Evolutionary conservation across 2,329 filamentous ascomycete genomes (phyloP).

Genomic region (Gliomastix tumulicola): DNA sequence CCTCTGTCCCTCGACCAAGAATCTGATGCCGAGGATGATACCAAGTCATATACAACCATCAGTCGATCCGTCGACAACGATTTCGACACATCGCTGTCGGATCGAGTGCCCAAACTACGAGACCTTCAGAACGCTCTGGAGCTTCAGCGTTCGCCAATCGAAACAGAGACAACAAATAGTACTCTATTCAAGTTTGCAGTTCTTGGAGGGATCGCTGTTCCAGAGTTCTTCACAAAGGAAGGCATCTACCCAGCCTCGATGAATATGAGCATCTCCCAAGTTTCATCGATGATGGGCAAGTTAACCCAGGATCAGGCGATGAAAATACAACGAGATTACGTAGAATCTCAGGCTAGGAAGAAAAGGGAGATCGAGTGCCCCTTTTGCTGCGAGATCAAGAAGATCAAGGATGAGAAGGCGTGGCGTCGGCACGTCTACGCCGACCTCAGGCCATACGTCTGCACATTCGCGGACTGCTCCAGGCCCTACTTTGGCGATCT

Average conservation of each 20-base stretch:
- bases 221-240: no score
- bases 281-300: no score
- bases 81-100: not conserved
- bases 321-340: no score
- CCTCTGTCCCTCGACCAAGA: not conserved
- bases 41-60: not conserved
- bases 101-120: not conserved
- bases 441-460: not conserved
- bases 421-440: conserved; percentile 2
- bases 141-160: no score
- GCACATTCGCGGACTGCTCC: not conserved
- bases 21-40: not conserved
- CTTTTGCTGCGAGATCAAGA: conserved; percentile 1
- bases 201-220: no score
- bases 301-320: no score
- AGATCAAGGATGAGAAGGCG: not conserved
- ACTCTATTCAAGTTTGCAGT: no score
- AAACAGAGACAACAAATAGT: no score
- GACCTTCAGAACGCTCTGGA: not conserved
- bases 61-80: not conserved
- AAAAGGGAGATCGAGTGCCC: conserved; percentile 2
- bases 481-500: not conserved
- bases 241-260: no score
- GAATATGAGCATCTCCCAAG: no score
- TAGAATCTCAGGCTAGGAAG: no score